Conservation (phyloP, 2,329 filamentous ascomycete species). For the Alternaria burnsii region DNA sequence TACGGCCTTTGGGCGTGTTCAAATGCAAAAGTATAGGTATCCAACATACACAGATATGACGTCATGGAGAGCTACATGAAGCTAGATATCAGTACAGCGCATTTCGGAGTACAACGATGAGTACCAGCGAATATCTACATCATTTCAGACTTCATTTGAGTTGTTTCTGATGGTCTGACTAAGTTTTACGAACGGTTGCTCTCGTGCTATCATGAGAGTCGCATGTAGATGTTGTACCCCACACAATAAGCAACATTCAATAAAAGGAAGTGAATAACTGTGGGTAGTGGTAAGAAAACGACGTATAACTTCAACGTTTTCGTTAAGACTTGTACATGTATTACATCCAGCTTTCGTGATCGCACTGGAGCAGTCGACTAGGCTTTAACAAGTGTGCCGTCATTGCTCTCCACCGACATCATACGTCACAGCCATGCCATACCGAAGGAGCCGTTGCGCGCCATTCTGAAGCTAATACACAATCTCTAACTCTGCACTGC, state of each 20-base stretch:
- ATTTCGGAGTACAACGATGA: background rate
- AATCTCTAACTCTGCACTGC: background rate
- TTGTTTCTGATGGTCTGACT: background rate
- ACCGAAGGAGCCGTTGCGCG: constrained; percentile 13
- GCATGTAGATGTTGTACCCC: no score
- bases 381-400: constrained; percentile 11
- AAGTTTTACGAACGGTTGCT: background rate
- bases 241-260: no score
- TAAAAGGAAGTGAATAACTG: no score
- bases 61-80: background rate
- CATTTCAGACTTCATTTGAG: background rate
- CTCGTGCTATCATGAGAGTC: no score
- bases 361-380: background rate
- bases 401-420: constrained; percentile 25
- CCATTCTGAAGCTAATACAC: background rate
- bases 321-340: no score
- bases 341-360: no score
- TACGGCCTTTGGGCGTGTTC: background rate
- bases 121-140: background rate
- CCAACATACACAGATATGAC: background rate
- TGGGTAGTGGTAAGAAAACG: no score
- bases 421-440: constrained; percentile 36
- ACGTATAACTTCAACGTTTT: no score
- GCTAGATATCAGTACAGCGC: background rate
- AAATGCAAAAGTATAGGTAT: background rate